Evolutionary conservation across 805 yeast species (phyloP).

Genomic region (Komagataella populi): DNA sequence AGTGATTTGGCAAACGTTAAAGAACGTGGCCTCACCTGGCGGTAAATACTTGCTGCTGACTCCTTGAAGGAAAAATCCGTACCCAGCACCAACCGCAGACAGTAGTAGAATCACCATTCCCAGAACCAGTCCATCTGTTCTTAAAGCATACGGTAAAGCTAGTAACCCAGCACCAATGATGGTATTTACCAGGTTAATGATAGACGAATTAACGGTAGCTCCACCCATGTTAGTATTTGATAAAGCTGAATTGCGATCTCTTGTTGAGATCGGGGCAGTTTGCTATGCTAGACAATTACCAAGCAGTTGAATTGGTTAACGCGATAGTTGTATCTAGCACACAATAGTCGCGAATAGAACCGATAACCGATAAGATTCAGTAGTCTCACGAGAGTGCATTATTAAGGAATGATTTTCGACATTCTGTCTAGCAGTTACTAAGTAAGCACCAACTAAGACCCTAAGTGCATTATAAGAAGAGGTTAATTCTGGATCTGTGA

Average conservation of each 20-base stretch:
- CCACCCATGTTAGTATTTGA: neutral
- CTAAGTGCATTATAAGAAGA: too few species aligned
- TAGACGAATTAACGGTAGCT: constrained; percentile 29
- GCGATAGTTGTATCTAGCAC: neutral
- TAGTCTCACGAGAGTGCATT: neutral
- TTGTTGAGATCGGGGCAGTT: neutral
- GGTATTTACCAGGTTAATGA: constrained; percentile 58
- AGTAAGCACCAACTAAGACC: neutral
- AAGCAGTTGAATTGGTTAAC: neutral
- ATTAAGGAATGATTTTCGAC: neutral
- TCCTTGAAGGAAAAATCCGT: constrained; percentile 53
- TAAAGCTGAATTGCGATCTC: neutral
- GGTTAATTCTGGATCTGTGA: neutral
- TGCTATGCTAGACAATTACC: neutral
- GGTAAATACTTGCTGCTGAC: constrained; percentile 43
- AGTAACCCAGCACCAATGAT: constrained; percentile 72
- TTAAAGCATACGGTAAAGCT: constrained; percentile 63
- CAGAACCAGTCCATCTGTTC: constrained; percentile 48
- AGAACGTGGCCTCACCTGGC: constrained; percentile 54
- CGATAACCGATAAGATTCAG: neutral
- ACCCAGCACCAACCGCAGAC: constrained; percentile 55
- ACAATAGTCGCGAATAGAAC: neutral
- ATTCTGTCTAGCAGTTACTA: neutral
- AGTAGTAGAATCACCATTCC: constrained; percentile 42
- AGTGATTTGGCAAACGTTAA: constrained; percentile 55